Evolutionary conservation across 495 filamentous ascomycete genomes (phyloP), one percentile per base, ranked within the genome.

Genomic region (Lasiosphaeriaceae sp.): DNA sequence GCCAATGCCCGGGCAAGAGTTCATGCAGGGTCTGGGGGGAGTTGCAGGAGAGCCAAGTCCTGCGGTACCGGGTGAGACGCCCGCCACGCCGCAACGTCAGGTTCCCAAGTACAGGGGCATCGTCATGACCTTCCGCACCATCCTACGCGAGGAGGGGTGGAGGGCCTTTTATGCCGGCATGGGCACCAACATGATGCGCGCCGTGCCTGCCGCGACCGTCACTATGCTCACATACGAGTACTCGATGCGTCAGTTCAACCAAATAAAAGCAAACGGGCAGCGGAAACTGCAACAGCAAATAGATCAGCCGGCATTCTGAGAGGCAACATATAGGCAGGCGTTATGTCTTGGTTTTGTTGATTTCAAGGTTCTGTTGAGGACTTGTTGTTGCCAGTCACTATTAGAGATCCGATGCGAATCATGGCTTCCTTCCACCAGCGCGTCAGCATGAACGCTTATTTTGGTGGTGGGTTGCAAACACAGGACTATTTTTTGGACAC

Each of bases 201-300:
- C 94, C 16, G 86, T 99, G 19, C 94, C 94, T 21, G 90, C 93
- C 31, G 92, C 93, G 20, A 95, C 95, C 67, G 96, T 96, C 35
- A 97, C 94, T 7, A 91, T 99, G 84, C 81, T 99, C 63, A 97
- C 94, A 19, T 99, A 96, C 69, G 94, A 99, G 74, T 90, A 86
- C 66, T 74, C 90, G 47, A 89, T 90, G 75, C 84, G 83, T 58
- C 57, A 69, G 26, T 63, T 82, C 21, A 75, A 75, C 54, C 59
- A 66, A 39, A 60, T 59, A 23, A 66, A 70, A 52, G 53, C 58
- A 2, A 59, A 64, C 11, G 75, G 73, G 26, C 64, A 61, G 50
- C 57, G 58, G 58, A 73, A 71, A 53, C 49, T 70, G 55, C 31
- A 29, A 22, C 6, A n/a, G 22, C 35, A 45, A 22, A 4, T 24